phyloP scores from a whole-genome alignment of 495 filamentous ascomycete genomes.

The Neurospora sp. region DNA sequence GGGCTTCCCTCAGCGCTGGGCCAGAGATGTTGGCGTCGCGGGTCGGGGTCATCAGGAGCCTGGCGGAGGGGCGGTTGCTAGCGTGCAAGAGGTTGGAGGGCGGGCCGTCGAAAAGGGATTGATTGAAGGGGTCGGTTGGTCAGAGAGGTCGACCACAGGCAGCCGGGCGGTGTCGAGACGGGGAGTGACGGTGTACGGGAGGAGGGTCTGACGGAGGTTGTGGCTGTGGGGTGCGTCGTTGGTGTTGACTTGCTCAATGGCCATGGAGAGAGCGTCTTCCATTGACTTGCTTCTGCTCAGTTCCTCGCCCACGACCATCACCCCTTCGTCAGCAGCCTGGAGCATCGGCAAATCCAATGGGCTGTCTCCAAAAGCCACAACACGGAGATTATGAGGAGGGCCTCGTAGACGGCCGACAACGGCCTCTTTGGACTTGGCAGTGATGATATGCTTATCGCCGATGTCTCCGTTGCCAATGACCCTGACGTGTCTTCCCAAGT shows the following conservation, averaged over 20 bases:
- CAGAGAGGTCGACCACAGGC: slow-evolving; percentile 33
- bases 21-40: slow-evolving; percentile 41
- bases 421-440: slow-evolving; percentile 39
- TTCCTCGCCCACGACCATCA: slow-evolving; percentile 49
- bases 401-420: slow-evolving; percentile 35
- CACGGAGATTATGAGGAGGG: slow-evolving; percentile 23
- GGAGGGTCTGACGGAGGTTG: slow-evolving; percentile 31
- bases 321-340: slow-evolving; percentile 39
- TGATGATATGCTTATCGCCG: slow-evolving; percentile 43
- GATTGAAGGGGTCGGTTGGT: background rate
- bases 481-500: slow-evolving; percentile 34
- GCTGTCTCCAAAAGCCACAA: slow-evolving; percentile 58
- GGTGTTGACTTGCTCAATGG: slow-evolving; percentile 23
- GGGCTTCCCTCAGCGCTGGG: slow-evolving; percentile 39
- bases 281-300: slow-evolving; percentile 44
- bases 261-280: slow-evolving; percentile 36
- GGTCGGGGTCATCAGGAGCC: slow-evolving; percentile 49
- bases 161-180: slow-evolving; percentile 39
- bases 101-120: background rate
- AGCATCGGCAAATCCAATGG: slow-evolving; percentile 53
- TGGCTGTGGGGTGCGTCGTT: slow-evolving; percentile 22
- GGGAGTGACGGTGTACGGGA: slow-evolving; percentile 28
- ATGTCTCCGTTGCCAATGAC: slow-evolving; percentile 49
- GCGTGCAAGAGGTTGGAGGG: slow-evolving; percentile 29
- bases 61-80: slow-evolving; percentile 34